Conservation (phyloP, 371 early-diverging fungal genomes). For the Rhizopus stolonifer region DNA sequence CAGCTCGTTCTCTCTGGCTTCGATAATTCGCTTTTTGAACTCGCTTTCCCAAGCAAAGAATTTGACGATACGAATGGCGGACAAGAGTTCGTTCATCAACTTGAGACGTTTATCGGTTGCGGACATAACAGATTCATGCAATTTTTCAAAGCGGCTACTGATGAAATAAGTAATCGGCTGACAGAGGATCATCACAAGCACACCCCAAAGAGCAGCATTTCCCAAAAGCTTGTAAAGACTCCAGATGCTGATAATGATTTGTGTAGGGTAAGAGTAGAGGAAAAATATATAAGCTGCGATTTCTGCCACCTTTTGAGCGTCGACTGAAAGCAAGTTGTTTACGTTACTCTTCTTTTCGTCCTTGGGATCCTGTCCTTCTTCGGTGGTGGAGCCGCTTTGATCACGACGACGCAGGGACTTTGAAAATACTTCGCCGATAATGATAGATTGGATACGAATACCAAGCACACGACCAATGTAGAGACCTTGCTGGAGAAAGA, state of each 20-base stretch:
- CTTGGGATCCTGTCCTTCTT: neutral
- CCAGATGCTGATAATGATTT: slow-evolving; percentile 58
- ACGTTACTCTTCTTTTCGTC: slow-evolving; percentile 29
- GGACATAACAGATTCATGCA: slow-evolving; percentile 54
- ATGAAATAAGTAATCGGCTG: slow-evolving; percentile 63
- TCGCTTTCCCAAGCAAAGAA: slow-evolving; percentile 83
- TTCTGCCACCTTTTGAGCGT: slow-evolving; percentile 57
- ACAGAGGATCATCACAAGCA: slow-evolving; percentile 54
- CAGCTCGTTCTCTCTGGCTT: slow-evolving; percentile 51
- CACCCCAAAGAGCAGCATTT: slow-evolving; percentile 62
- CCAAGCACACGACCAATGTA: slow-evolving; percentile 58
- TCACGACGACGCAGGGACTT: slow-evolving; percentile 61
- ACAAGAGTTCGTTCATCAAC: slow-evolving; percentile 66
- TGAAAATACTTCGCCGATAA: slow-evolving; percentile 58
- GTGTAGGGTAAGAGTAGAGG: slow-evolving; percentile 60
- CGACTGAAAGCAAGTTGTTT: slow-evolving; percentile 59
- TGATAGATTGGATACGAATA: slow-evolving; percentile 59
- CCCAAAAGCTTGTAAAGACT: slow-evolving; percentile 68
- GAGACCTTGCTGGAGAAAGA: slow-evolving; percentile 51
- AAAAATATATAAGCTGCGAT: slow-evolving; percentile 55
- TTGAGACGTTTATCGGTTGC: slow-evolving; percentile 68
- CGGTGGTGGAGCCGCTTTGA: slow-evolving; percentile 26
- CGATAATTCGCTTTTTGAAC: slow-evolving; percentile 55
- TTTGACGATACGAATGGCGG: slow-evolving; percentile 78
- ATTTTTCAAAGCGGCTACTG: slow-evolving; percentile 47